phyloP scores from a whole-genome alignment of 257 asterid species.

The Euphrasia confusa region DNA sequence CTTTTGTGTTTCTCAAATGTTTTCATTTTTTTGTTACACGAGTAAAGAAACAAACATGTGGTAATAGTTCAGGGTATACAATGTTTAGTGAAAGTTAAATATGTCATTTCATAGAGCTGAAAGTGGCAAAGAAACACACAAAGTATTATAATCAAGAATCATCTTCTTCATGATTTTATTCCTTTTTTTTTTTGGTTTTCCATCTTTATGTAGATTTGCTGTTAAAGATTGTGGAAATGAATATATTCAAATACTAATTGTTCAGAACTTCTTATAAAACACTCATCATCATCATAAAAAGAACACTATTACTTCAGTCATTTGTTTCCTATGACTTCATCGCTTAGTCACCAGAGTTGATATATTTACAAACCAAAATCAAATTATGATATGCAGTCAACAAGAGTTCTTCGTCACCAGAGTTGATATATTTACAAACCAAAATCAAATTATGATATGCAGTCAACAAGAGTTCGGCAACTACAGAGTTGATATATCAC shows the following conservation, averaged over 20 bases:
- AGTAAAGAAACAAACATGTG: not conserved
- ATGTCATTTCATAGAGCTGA: not conserved
- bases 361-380: not conserved
- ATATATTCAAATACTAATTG: too few relatives aligned
- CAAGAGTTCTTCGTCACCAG: too few relatives aligned
- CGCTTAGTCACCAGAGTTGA: not conserved
- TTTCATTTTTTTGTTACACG: not conserved
- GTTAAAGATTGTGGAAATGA: not conserved
- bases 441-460: not conserved
- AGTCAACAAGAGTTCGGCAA: not conserved
- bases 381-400: not conserved
- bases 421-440: not conserved
- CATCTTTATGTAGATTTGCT: not conserved
- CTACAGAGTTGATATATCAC: not conserved
- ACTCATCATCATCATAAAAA: too few relatives aligned
- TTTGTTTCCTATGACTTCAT: not conserved
- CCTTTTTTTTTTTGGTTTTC: not conserved
- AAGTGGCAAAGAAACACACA: not conserved
- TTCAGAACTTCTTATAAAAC: too few relatives aligned
- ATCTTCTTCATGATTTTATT: not conserved
- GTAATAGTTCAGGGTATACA: not conserved
- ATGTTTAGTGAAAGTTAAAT: not conserved
- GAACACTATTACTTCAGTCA: not conserved
- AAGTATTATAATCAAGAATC: not conserved
- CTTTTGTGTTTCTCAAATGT: not conserved